Percentiles rank a stretch among this genome's conserved stretches.
phyloP scores from a whole-genome alignment of 768 basidiomycete species.

The Lyophyllum decastes region DNA sequence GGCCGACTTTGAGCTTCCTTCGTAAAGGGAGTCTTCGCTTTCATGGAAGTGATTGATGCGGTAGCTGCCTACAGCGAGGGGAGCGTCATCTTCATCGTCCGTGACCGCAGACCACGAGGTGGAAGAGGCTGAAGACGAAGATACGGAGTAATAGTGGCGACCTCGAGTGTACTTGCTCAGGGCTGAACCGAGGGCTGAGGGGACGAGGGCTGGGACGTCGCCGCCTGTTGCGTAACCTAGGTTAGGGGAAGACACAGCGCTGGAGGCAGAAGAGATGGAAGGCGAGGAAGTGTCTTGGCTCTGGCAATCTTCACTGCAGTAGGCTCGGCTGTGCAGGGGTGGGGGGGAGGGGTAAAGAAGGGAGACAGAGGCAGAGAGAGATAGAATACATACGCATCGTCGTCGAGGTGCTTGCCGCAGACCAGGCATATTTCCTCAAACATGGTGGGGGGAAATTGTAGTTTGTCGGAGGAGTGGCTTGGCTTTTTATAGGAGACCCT shows the following conservation, averaged over 20 bases:
- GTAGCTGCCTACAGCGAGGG: constrained; percentile 29
- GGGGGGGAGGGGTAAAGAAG: constrained; percentile 15
- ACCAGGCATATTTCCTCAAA: constrained; percentile 79
- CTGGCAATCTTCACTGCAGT: constrained; percentile 74
- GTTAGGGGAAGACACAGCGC: constrained; percentile 68
- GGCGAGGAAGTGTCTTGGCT: constrained; percentile 63
- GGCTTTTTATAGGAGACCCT: constrained; percentile 36
- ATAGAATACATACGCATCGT: constrained; percentile 54
- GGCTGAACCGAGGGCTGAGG: constrained; percentile 63
- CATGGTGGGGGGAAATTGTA: constrained; percentile 40
- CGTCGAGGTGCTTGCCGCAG: constrained; percentile 66
- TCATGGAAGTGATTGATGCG: constrained; percentile 37
- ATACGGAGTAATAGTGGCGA: constrained; percentile 53
- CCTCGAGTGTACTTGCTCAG: constrained; percentile 42
- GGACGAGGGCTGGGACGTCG: constrained; percentile 69
- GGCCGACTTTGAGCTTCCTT: constrained; percentile 45
- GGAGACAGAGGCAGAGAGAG: too few species aligned
- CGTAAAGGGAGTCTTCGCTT: constrained; percentile 37
- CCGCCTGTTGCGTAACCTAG: constrained; percentile 51
- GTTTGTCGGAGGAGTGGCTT: constrained; percentile 13
- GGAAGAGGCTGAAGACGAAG: constrained; percentile 67
- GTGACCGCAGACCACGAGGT: constrained; percentile 65
- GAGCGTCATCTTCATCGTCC: constrained; percentile 63
- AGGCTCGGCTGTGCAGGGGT: constrained; percentile 50
- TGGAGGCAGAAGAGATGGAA: constrained; percentile 66